Conservation (phyloP, 768 basidiomycete species). For the Xanthoconium stramineum region DNA sequence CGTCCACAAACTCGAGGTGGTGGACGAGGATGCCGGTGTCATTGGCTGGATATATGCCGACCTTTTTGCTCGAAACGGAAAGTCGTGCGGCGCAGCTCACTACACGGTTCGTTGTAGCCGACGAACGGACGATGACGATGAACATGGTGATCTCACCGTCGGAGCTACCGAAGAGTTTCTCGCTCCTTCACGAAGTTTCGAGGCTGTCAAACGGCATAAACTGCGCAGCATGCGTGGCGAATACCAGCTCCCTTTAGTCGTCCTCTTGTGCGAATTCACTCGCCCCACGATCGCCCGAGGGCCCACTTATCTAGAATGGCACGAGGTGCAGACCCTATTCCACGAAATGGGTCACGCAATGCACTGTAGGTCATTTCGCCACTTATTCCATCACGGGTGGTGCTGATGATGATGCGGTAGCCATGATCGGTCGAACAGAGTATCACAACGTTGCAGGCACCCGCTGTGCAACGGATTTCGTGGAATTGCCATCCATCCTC, state of each 20-base stretch:
- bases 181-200: slow-evolving; percentile 57
- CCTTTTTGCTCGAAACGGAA: slow-evolving; percentile 79
- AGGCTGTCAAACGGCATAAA: slow-evolving; percentile 55
- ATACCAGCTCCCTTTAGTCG: slow-evolving; percentile 89
- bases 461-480: slow-evolving; percentile 96
- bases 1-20: slow-evolving; percentile 89
- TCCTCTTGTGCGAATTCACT: slow-evolving; percentile 84
- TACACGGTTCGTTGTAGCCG: slow-evolving; percentile 96
- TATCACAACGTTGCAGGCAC: slow-evolving; percentile 98
- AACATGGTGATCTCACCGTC: slow-evolving; percentile 52
- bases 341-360: slow-evolving; percentile 99
- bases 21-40: slow-evolving; percentile 82
- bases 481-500: slow-evolving; percentile 94
- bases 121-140: slow-evolving; percentile 89
- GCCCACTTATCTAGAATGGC: slow-evolving; percentile 81
- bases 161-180: slow-evolving; percentile 41
- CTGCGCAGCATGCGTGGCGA: slow-evolving; percentile 63
- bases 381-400: background rate
- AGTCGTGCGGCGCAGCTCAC: slow-evolving; percentile 90
- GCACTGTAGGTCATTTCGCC: slow-evolving; percentile 74
- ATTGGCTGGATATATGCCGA: slow-evolving; percentile 97
- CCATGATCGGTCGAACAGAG: slow-evolving; percentile 96
- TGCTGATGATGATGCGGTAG: slow-evolving; percentile 39
- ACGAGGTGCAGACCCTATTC: slow-evolving; percentile 90
- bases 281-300: slow-evolving; percentile 57